Evolutionary conservation across 306 rosid species (phyloP).

Genomic region (Phaseolus lunatus): DNA sequence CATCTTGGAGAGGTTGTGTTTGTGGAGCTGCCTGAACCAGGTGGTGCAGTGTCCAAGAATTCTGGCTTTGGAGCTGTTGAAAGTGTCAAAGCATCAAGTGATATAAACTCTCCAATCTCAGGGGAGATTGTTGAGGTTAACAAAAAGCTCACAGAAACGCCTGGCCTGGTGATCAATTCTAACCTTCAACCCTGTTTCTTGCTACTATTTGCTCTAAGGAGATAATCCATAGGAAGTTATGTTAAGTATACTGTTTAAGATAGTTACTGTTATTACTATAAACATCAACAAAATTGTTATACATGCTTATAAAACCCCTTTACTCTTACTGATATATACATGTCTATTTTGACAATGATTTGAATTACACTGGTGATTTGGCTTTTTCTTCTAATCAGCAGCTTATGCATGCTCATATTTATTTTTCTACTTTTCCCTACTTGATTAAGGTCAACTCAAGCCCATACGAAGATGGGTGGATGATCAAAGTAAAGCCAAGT

Average conservation of each 20-base stretch:
- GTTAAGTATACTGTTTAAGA: neutral
- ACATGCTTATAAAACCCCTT: no score
- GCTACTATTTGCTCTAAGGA: neutral
- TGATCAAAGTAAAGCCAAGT: slow-evolving; percentile 91
- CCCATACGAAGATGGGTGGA: slow-evolving; percentile 96
- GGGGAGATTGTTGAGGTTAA: slow-evolving; percentile 92
- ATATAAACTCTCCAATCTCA: slow-evolving; percentile 90
- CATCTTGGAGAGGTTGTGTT: slow-evolving; percentile 98
- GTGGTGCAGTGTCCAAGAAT: slow-evolving; percentile 61
- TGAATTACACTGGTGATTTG: neutral
- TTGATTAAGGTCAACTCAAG: slow-evolving; percentile 70
- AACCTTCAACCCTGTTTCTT: neutral
- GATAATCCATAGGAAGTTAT: neutral
- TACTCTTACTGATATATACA: neutral
- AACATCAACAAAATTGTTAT: no score
- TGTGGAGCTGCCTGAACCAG: slow-evolving; percentile 88
- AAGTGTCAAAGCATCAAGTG: slow-evolving; percentile 98
- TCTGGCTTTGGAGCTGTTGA: slow-evolving; percentile 87
- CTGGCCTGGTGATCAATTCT: slow-evolving; percentile 76
- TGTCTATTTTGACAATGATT: neutral
- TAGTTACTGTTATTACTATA: no score
- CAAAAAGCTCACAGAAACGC: slow-evolving; percentile 63
- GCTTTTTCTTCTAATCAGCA: neutral
- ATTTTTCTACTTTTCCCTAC: neutral
- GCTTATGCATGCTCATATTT: neutral